Conservation (phyloP, 164 flowering plant genomes). For the Platanus orientalis region DNA sequence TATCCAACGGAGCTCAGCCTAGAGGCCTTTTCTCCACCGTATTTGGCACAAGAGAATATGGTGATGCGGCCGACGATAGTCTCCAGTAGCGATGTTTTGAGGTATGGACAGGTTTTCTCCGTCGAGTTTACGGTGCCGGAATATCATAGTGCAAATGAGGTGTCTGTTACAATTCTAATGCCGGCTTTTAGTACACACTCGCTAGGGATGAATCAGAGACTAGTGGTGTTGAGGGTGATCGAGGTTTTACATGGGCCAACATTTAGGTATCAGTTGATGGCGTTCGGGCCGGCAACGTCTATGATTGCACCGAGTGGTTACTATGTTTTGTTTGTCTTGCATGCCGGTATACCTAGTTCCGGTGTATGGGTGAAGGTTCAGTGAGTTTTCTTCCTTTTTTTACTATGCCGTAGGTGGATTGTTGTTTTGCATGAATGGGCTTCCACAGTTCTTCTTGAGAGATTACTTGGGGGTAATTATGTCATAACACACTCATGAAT, state of each 20-base stretch:
- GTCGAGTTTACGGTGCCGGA: constrained; percentile 21
- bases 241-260: background rate
- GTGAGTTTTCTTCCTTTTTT: constrained; percentile 6
- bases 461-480: too few species aligned
- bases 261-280: constrained; percentile 10
- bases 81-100: constrained; percentile 8
- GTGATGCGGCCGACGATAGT: constrained; percentile 24
- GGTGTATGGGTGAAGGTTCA: constrained; percentile 52
- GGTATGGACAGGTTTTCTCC: constrained; percentile 17
- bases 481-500: too few species aligned
- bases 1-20: constrained; percentile 61
- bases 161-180: constrained; percentile 37
- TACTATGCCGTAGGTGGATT: too few species aligned
- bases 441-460: too few species aligned
- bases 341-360: constrained; percentile 47
- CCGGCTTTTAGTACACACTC: constrained; percentile 63
- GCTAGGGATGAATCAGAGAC: constrained; percentile 49
- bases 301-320: constrained; percentile 61
- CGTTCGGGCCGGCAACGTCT: constrained; percentile 37
- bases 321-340: constrained; percentile 59
- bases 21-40: constrained; percentile 59
- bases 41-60: constrained; percentile 21
- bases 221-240: constrained; percentile 38
- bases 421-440: too few species aligned
- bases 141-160: constrained; percentile 1